A percentile compares a stretch with the other conserved stretches of the same genome.
phyloP scores from a whole-genome alignment of 495 filamentous ascomycete species.

The Neurospora africana region DNA sequence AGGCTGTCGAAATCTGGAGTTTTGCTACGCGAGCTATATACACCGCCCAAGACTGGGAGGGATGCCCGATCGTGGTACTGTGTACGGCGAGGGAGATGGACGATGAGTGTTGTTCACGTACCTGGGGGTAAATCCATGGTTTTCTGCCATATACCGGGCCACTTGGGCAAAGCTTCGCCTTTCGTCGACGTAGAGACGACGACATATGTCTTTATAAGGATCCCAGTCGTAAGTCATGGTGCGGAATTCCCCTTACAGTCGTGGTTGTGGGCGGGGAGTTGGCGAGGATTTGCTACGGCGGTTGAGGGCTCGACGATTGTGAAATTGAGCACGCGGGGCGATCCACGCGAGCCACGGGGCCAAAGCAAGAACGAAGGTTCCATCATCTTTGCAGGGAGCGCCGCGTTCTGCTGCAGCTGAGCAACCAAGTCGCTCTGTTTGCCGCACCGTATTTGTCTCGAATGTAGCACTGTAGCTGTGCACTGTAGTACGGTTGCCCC shows the following conservation, averaged over 20 bases:
- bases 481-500: not conserved
- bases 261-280: not conserved
- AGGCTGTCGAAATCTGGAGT: not conserved
- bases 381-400: not conserved
- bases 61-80: slow-evolving; percentile 9
- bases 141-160: slow-evolving; percentile 49
- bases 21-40: not conserved
- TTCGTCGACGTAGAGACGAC: slow-evolving; percentile 64
- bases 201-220: slow-evolving; percentile 55
- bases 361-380: not conserved
- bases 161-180: slow-evolving; percentile 58
- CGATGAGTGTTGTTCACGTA: slow-evolving; percentile 19
- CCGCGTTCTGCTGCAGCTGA: not conserved
- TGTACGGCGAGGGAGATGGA: slow-evolving; percentile 6
- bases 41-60: not conserved
- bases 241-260: not conserved
- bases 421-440: too few species aligned
- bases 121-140: slow-evolving; percentile 57
- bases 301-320: not conserved
- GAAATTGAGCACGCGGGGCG: not conserved
- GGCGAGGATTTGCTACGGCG: not conserved
- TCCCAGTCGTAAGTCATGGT: slow-evolving; percentile 70
- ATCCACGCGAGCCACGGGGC: not conserved
- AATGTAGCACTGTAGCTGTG: not conserved
- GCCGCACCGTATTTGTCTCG: not conserved